Base-by-base conservation (phyloP, 352 stramenopile species). In the Phytophthora rubi region DNA sequence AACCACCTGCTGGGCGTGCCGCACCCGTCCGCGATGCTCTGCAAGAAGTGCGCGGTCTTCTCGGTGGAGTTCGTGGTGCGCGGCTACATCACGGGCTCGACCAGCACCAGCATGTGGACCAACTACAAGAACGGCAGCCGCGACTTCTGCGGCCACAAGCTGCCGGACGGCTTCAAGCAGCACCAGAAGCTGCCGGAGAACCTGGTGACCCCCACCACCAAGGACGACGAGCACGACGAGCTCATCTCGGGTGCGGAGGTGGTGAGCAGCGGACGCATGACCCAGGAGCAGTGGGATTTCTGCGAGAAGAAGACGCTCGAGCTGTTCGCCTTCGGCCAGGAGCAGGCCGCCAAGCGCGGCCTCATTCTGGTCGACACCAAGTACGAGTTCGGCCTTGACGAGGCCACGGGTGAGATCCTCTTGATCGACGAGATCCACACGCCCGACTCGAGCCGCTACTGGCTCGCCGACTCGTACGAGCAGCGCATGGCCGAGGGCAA, bases 331-430 rank as follows among this genome's bases (percentile, higher is more conserved):
- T 98, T 98, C 63, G 97, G 96, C 13, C 96, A 99, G 77, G 75
- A 95, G 65, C 81, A 98, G 65, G 97, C 97, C 0, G 77, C 85
- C 9, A 75, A 94, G 66, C 88, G 94, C 37, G 98, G 98, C 8
- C 82, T 99, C 32, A 99, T 99, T 66, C 85, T 99, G 6, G 98
- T 99, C 8, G 98, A 99, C 86, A 99, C 98, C 42, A 99, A 99
- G 85, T 97, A 96, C 77, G 88, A 97, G 73, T 97, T 95, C 65
- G 88, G 88, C 18, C 44, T 85, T 4, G 79, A 92, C 51, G 81
- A 96, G 32, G 81, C 77, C 2, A 85, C 90, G 3, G 95, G 94
- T 23, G 79, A 97, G 61, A 99, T 99, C 77, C 68, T 98, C 5
- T 80, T 99, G 26, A 98, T 99, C 67, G 98, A 99, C 72, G 98